phyloP scores from a whole-genome alignment of 1,284 basidiomycete species.

The Leccinum fuscescens region DNA sequence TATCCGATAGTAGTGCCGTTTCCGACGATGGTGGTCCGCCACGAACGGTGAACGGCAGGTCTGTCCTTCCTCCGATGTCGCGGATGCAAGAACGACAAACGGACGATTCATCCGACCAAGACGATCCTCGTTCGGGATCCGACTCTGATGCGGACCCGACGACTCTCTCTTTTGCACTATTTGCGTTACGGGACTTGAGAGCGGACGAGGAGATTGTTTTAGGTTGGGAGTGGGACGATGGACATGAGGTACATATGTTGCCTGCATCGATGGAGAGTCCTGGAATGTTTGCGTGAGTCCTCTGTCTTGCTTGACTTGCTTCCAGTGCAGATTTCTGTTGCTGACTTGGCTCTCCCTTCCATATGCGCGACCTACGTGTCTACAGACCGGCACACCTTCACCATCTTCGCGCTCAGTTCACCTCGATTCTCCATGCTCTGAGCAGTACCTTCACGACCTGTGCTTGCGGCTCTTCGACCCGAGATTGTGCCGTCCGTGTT shows the following conservation, averaged over 20 bases:
- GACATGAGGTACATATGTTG: too few relatives aligned
- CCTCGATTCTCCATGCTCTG: conserved; percentile 70
- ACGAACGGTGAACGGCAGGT: conserved; percentile 12
- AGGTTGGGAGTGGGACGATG: too few relatives aligned
- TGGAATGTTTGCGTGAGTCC: conserved; percentile 44
- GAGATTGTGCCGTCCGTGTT: conserved; percentile 64
- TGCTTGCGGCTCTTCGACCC: conserved; percentile 63
- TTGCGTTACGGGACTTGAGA: conserved; percentile 75
- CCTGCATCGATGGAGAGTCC: too few relatives aligned
- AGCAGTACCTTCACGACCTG: conserved; percentile 76
- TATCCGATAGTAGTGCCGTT: conserved; percentile 2
- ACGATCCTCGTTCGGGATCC: conserved; percentile 36
- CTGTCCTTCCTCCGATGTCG: conserved; percentile 8
- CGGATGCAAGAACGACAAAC: conserved; percentile 12
- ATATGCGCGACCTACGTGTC: not conserved
- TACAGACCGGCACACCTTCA: conserved; percentile 49
- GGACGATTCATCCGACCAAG: conserved; percentile 21
- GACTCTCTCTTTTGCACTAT: conserved; percentile 77
- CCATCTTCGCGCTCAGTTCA: conserved; percentile 62
- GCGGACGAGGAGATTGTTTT: conserved; percentile 79
- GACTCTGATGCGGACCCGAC: conserved; percentile 36
- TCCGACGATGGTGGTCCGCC: conserved; percentile 1
- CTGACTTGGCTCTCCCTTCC: conserved; percentile 2
- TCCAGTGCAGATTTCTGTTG: not conserved
- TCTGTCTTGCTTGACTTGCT: conserved; percentile 8